Base-by-base conservation (phyloP, 1,284 basidiomycete species). In the Cryptococcus depauperatus region DNA sequence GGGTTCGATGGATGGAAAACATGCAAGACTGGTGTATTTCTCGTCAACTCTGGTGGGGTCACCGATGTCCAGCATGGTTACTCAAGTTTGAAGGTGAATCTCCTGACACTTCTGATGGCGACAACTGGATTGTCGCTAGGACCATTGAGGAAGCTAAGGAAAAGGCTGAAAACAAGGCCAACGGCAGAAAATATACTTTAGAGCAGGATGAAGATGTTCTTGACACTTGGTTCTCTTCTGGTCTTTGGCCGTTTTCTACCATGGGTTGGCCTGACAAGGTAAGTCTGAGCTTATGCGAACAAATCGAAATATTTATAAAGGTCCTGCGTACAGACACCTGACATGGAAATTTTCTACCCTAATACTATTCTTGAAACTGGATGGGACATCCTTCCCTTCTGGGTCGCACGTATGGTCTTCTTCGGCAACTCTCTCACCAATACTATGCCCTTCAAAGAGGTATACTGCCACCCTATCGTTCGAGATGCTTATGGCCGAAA, bases 1-100 rank as follows among this genome's bases (percentile, higher is more conserved):
- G 93, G 91, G 92, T 85, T 69, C 79, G 89, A 49, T 98, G 95
- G 95, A 76, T 98, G 51, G 90, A 93, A 57, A 82, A 80, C 58
- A 91, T 96, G 58, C 90, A 97, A 71, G 95, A 98, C 67, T 98
- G 95, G 95, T 99, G 95, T 74, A 86, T 98, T 59, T 97, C 92
- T 7, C 85, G 95, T 49, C 95, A 98, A 68, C 77, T 98, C 11
- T 98, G 95, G 95, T 99, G 93, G 93, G 93, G 95, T 40, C 95
- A 99, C 69, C 80, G 93, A 51, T 86, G 83, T 67, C 95, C 95
- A 7, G 95, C 91, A 1, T 98, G 96, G 74, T 85, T 92, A 57
- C 83, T 96, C 47, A 78, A 80, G 46, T 81, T 96, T 50, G 85
- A 93, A 52, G 92, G 89, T 14, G 71, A 78, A 55, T 74, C 77